Evolutionary conservation across 768 basidiomycete species (phyloP), one percentile per base, ranked within the genome.

Genomic region (Crassisporium funariophilum): DNA sequence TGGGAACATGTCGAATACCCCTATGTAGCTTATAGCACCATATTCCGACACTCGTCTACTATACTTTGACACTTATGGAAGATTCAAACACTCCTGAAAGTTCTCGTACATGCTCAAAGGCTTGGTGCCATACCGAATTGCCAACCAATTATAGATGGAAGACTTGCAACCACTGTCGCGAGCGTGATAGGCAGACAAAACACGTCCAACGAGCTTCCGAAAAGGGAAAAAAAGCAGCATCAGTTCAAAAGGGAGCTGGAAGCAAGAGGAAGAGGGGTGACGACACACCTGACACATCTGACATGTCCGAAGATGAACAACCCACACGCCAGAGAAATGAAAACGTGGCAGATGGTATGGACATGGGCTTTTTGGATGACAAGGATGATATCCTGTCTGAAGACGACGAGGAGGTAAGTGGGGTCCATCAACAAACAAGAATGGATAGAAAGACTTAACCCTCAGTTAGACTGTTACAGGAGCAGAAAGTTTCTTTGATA

Each of bases 171-270:
- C 41, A 43, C 41, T 43, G 41, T 43, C 25, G 41, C 41, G 15
- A 43, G 25, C 13, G 41, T 43, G 41, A 43, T 43, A 43, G 41
- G 41, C 9, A 43, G 21, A 43, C 41, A 43, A 43, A 43, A 43
- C 41, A 15, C 19, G 25, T 15, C 15, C 41, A 43, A 43, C 27
- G 41, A 43, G 41, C 41, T 43, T 43, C 41, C 4, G 25, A 33
- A 43, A 43, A 43, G 17, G 41, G 24, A 23, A 43, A 43, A 43
- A 25, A 43, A 43, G 41, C 25, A 43, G 19, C 35, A 7, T 29
- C 27, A 29, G 41, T 31, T 17, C 4, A 4, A 13, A 31, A 31
- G 24, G 31, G 31, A 31, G 27, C 4, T 3, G 27, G 41, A 16
- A 34, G 25, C 31, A 43, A 43, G 31, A 43, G 41, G 41, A 43